phyloP scores from a whole-genome alignment of 495 filamentous ascomycete species.

The Neurospora pannonica region DNA sequence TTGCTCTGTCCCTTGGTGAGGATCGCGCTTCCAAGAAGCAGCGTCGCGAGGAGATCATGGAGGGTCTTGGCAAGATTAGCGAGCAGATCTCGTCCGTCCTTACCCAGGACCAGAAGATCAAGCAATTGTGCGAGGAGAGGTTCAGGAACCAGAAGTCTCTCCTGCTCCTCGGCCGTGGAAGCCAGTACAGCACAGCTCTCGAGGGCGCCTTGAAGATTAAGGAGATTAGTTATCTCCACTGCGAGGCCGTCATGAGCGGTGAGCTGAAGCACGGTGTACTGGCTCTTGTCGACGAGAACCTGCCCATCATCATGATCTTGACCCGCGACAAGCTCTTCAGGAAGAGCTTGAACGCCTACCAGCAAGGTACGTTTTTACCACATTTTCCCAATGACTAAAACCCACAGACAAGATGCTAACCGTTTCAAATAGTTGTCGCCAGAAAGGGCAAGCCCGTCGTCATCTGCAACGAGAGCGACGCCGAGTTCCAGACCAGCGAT shows the following conservation, averaged over 20 bases:
- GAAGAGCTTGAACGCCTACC: constrained; percentile 97
- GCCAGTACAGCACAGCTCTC: constrained; percentile 92
- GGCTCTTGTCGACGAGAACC: constrained; percentile 92
- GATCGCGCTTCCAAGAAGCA: constrained; percentile 91
- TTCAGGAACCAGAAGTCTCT: constrained; percentile 97
- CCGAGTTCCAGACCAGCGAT: constrained; percentile 76
- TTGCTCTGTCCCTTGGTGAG: constrained; percentile 89
- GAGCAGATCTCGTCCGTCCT: constrained; percentile 86
- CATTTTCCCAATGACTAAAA: background rate
- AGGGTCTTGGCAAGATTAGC: constrained; percentile 77
- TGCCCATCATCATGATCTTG: constrained; percentile 99
- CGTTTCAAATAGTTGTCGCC: constrained; percentile 59
- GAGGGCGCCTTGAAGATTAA: constrained; percentile 99
- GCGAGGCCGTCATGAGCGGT: constrained; percentile 98
- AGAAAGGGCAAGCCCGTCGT: constrained; percentile 92
- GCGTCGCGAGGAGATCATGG: constrained; percentile 93
- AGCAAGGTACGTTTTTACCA: constrained; percentile 61
- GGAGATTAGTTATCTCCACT: constrained; percentile 98
- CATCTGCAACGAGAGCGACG: constrained; percentile 87
- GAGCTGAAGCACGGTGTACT: constrained; percentile 98
- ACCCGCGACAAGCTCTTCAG: constrained; percentile 91
- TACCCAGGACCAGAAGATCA: constrained; percentile 85
- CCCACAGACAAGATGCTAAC: constrained; percentile 7
- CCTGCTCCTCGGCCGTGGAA: constrained; percentile 84
- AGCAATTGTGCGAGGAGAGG: constrained; percentile 76